Conservation (phyloP, 306 rosid genomes). For the Vigna radiata region DNA sequence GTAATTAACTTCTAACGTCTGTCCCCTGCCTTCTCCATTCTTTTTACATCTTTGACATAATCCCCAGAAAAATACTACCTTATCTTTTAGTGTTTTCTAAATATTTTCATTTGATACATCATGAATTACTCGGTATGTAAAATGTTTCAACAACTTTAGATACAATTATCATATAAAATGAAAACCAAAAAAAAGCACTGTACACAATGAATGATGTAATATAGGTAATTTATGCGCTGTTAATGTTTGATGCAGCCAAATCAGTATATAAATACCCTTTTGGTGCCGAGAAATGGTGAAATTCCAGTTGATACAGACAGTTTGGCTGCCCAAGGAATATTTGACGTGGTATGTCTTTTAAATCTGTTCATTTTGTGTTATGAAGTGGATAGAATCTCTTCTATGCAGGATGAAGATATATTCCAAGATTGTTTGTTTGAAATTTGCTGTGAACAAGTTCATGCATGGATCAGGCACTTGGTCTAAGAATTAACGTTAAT, state of each 20-base stretch:
- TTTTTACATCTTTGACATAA: slow-evolving; percentile 7
- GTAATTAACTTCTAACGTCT: neutral
- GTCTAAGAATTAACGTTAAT: slow-evolving; percentile 24
- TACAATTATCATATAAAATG: slow-evolving; percentile 17
- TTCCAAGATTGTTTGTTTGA: neutral
- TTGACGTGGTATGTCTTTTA: slow-evolving; percentile 74
- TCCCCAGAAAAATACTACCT: neutral
- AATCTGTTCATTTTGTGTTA: slow-evolving; percentile 27
- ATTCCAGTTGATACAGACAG: slow-evolving; percentile 64
- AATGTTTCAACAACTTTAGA: slow-evolving; percentile 5
- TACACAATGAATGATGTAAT: slow-evolving; percentile 6
- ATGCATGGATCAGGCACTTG: slow-evolving; percentile 19
- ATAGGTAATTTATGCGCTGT: slow-evolving; percentile 19
- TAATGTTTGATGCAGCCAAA: slow-evolving; percentile 64
- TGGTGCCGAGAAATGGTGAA: slow-evolving; percentile 78
- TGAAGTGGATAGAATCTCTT: slow-evolving; percentile 11
- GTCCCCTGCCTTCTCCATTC: slow-evolving; percentile 18
- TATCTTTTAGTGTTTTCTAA: slow-evolving; percentile 2
- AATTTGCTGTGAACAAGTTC: slow-evolving; percentile 27
- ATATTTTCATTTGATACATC: neutral
- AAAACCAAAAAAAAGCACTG: slow-evolving; percentile 6
- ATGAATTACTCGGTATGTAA: slow-evolving; percentile 17
- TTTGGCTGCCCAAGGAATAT: slow-evolving; percentile 79
- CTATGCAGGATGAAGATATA: slow-evolving; percentile 15
- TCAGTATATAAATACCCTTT: slow-evolving; percentile 73